These are phyloP conservation scores for Mitragyna speciosa DNA, from an alignment of 257 asterid species.

Conservation along the genomic window DNA sequence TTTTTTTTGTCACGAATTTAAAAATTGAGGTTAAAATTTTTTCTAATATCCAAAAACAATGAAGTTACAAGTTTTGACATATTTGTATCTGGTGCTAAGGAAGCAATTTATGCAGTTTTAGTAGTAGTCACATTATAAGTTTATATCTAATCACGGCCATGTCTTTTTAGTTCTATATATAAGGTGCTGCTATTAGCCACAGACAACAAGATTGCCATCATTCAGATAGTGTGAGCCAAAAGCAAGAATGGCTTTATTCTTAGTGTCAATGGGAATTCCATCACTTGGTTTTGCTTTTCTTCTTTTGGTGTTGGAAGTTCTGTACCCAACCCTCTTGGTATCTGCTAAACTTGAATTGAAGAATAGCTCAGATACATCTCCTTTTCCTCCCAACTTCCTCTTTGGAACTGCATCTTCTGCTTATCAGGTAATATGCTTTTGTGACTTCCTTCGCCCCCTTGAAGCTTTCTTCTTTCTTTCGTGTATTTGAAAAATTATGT, in stretches of 20 bases:
- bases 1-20: no score
- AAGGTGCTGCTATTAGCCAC: not conserved
- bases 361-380: conserved; percentile 4
- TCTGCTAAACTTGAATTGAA: not conserved
- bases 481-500: not conserved
- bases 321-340: conserved; percentile 8
- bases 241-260: not conserved
- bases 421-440: conserved; percentile 3
- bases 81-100: no score
- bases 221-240: not conserved
- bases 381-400: conserved; percentile 26
- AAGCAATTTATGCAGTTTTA: no score
- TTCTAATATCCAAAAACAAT: no score
- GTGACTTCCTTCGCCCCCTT: not conserved
- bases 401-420: conserved; percentile 29
- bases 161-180: not conserved
- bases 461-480: not conserved
- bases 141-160: not conserved
- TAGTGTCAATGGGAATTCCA: conserved; percentile 1
- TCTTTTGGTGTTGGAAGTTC: conserved; percentile 5
- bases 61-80: no score
- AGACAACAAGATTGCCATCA: not conserved
- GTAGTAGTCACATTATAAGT: no score
- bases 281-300: not conserved
- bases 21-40: no score